These are phyloP conservation scores for Termitomyces sp. DNA, from an alignment of 768 basidiomycete species.

Conservation along the genomic window DNA sequence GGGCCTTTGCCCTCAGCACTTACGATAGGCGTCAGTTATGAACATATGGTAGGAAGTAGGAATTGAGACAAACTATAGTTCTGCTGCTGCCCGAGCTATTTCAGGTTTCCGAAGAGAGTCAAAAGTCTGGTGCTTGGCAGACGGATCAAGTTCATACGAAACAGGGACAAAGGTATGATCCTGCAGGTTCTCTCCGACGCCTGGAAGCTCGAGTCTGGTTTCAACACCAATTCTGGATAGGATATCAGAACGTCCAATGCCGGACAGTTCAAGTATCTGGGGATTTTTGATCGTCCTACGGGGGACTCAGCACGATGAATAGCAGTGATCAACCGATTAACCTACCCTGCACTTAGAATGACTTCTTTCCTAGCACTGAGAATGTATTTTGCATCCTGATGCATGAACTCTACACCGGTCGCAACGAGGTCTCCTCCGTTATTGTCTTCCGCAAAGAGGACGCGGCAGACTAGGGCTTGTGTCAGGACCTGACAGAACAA, in stretches of 20 bases:
- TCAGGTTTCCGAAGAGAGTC: conserved; percentile 8
- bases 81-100: not conserved
- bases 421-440: conserved; percentile 27
- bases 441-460: conserved; percentile 17
- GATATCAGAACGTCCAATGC: conserved; percentile 10
- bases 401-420: conserved; percentile 43
- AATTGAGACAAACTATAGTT: conserved; percentile 4
- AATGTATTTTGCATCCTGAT: conserved; percentile 21
- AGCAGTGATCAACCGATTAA: not conserved
- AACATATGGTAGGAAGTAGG: not conserved
- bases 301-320: not conserved
- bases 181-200: conserved; percentile 17
- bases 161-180: conserved; percentile 8
- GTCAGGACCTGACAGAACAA: conserved; percentile 12
- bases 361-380: conserved; percentile 47
- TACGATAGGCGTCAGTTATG: not conserved
- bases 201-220: conserved; percentile 12
- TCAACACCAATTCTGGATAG: conserved; percentile 10
- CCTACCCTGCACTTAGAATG: conserved; percentile 41
- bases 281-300: conserved; percentile 14
- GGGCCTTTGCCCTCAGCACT: conserved; percentile 23
- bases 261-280: conserved; percentile 18
- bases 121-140: conserved; percentile 3
- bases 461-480: conserved; percentile 21
- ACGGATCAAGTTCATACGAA: conserved; percentile 8